Evolutionary conservation across 345 rosid species (phyloP).

Genomic region (Populus pruinosa): DNA sequence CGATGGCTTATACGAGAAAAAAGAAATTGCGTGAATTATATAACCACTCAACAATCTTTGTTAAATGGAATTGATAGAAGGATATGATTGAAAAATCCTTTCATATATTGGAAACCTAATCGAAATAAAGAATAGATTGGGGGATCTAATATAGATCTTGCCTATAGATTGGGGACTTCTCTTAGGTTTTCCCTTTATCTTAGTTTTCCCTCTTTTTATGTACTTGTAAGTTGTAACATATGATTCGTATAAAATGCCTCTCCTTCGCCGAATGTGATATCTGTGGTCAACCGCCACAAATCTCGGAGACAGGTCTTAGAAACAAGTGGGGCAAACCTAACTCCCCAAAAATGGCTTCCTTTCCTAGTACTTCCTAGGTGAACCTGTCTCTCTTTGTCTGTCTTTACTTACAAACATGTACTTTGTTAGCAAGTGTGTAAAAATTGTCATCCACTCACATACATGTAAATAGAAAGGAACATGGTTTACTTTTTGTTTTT

Average conservation of each 20-base stretch:
- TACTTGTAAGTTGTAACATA: neutral
- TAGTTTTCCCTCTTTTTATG: neutral
- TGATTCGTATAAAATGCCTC: neutral
- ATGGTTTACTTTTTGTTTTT: neutral
- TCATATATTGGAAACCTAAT: too few relatives aligned
- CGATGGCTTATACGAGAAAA: too few relatives aligned
- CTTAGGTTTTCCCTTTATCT: neutral
- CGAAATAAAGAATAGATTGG: too few relatives aligned
- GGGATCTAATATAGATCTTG: neutral
- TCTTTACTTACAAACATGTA: neutral
- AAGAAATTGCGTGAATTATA: too few relatives aligned
- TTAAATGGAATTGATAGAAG: too few relatives aligned
- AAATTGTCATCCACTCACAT: neutral
- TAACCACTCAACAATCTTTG: too few relatives aligned
- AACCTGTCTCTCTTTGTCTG: neutral
- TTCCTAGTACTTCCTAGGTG: neutral
- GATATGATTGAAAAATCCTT: too few relatives aligned
- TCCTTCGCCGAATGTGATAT: neutral
- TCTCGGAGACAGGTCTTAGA: slow-evolving; percentile 1
- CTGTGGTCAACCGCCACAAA: neutral
- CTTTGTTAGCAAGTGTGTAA: neutral
- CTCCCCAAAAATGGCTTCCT: neutral
- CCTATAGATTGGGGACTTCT: neutral
- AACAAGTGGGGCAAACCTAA: neutral
- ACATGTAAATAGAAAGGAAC: neutral